These are phyloP conservation scores for Penicillium simplicissimum DNA, from an alignment of 495 filamentous ascomycete species.

Conservation along the genomic window DNA sequence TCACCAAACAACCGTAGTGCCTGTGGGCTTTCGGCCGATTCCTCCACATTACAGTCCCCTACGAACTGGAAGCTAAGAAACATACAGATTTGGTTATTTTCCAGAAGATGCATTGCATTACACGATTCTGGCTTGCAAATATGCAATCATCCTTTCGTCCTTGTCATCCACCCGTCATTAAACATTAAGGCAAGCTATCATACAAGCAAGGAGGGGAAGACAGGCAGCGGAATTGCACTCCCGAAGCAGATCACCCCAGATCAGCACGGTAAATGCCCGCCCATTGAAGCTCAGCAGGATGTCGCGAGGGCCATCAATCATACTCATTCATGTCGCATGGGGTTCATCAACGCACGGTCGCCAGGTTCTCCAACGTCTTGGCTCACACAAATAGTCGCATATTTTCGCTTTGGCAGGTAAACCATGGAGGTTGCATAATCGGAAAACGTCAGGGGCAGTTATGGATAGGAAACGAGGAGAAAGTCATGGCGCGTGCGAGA, in stretches of 20 bases:
- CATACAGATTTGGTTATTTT: not conserved
- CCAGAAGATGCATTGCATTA: not conserved
- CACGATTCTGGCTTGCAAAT: not conserved
- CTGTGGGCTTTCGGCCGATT: not conserved
- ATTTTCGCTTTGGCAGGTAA: conserved; percentile 16
- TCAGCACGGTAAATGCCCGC: conserved; percentile 17
- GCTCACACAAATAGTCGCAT: conserved; percentile 1
- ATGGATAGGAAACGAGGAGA: not conserved
- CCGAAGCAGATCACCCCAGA: conserved; percentile 23
- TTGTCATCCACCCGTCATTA: conserved; percentile 1
- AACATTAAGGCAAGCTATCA: conserved; percentile 5
- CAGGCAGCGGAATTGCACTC: conserved; percentile 13
- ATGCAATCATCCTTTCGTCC: not conserved
- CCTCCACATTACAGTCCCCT: not conserved
- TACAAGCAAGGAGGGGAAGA: not conserved
- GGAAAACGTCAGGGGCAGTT: not conserved
- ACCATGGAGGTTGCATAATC: not conserved
- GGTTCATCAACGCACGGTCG: not conserved
- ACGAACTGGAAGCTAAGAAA: not conserved
- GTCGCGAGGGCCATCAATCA: not conserved
- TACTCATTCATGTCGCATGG: conserved; percentile 17
- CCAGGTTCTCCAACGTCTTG: conserved; percentile 10
- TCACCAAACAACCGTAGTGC: not conserved
- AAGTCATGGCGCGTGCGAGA: not conserved
- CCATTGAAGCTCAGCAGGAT: not conserved